Base-by-base conservation (phyloP, 148 eudicot species). In the Rhododendron vialii region DNA sequence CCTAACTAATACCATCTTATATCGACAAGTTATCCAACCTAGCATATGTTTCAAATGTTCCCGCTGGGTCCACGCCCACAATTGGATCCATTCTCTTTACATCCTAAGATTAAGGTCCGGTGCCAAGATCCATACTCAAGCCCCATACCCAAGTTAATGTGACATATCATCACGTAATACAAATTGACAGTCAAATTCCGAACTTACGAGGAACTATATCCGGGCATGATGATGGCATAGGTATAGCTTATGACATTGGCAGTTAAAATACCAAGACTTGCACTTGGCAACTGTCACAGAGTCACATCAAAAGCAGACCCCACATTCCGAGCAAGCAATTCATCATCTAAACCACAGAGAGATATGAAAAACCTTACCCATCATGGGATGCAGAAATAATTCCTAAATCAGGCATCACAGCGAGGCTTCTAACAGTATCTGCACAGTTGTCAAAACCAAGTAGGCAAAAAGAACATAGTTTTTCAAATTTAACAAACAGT, bases 351-450 rank as follows among this genome's bases (percentile, higher is more conserved):
- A 65, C 45, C 38, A 65, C 73, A 14, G 61, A 30, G 80, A 57
- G 71, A 48, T 24, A 74, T 14, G 88, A 18, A 90, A 61, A 33
- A 82, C 65, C 88, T 89, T 90, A 97, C 99, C 98, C 98, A 87
- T 97, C 99, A 91, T 97, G 99, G 38, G 99, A 97, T 76, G 99
- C 96, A 85, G 99, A 97, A 84, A 97, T 91, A 88, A 97, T 82
- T 89, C 98, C 98, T 74, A 95, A 55, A 85, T 84, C 93, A 78
- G 93, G 90, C 99, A 94, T 93, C 86, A 90, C 89, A 18, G 96
- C 96, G 88, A 97, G 87, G 84, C 98, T 93, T 86, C 98, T 92
- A 87, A 95, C 99, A 28, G 98, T 97, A 90, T 97, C 99, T 97
- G 93, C 81, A 89, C 84, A 86, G 69, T 82, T n/a, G 6, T 48